Percentiles rank a stretch among this genome's conserved stretches.
Evolutionary conservation across 2,329 filamentous ascomycete genomes (phyloP).

Genomic region (Raffaelea arxii): DNA sequence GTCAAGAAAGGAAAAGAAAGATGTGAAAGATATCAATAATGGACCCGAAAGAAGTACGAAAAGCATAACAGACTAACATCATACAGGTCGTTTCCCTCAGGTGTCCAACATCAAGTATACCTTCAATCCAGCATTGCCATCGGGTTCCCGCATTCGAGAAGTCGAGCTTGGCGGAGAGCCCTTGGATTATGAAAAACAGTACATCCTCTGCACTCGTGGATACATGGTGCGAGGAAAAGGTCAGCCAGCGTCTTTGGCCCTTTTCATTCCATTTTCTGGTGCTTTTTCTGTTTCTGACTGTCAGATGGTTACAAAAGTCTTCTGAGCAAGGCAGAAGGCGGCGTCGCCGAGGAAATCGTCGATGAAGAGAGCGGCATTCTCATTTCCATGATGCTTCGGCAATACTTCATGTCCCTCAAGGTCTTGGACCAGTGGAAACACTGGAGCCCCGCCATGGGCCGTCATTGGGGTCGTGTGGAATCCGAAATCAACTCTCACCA

Average conservation of each 20-base stretch:
- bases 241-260: slow-evolving; percentile 13
- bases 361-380: slow-evolving; percentile 80
- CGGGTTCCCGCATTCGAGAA: slow-evolving; percentile 53
- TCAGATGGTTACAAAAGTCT: slow-evolving; percentile 68
- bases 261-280: background rate
- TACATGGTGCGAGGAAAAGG: slow-evolving; percentile 82
- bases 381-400: slow-evolving; percentile 75
- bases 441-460: slow-evolving; percentile 51
- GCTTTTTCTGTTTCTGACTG: background rate
- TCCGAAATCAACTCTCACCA: slow-evolving; percentile 45
- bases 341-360: slow-evolving; percentile 66
- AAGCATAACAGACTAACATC: background rate
- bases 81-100: slow-evolving; percentile 61
- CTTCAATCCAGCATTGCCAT: slow-evolving; percentile 54
- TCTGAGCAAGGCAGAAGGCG: slow-evolving; percentile 66
- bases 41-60: background rate
- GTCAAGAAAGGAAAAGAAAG: background rate
- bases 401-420: slow-evolving; percentile 83
- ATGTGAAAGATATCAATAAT: background rate
- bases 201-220: slow-evolving; percentile 68
- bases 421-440: slow-evolving; percentile 72
- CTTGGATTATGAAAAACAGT: slow-evolving; percentile 53
- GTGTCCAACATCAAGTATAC: slow-evolving; percentile 73
- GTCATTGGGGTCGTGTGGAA: slow-evolving; percentile 59
- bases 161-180: slow-evolving; percentile 51